Percentiles rank a stretch among this genome's conserved stretches.
Evolutionary conservation across 768 basidiomycete genomes (phyloP).

Genomic region (Mycena galericulata): DNA sequence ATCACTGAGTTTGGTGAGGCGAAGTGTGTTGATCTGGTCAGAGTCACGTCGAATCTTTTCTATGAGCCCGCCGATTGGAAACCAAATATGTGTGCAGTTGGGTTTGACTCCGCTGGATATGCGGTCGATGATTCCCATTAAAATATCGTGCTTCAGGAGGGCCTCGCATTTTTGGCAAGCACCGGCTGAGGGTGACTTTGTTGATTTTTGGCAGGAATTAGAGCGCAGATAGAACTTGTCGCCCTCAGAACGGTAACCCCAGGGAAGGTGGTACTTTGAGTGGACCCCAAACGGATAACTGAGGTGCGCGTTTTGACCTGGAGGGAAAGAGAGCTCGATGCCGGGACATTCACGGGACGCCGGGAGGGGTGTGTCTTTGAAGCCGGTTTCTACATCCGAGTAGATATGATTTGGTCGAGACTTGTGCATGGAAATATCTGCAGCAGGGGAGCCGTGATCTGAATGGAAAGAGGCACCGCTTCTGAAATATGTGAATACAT

Average conservation of each 20-base stretch:
- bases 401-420: too few relatives aligned
- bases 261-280: constrained; percentile 18
- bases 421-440: too few relatives aligned
- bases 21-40: constrained; percentile 11
- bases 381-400: too few relatives aligned
- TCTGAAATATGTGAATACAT: too few relatives aligned
- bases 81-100: constrained; percentile 13
- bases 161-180: constrained; percentile 12
- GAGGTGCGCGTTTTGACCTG: constrained; percentile 10
- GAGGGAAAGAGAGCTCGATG: neutral
- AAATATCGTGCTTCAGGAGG: constrained; percentile 1
- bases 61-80: constrained; percentile 26
- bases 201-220: neutral
- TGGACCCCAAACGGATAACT: constrained; percentile 41
- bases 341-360: neutral
- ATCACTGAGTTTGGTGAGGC: constrained; percentile 23
- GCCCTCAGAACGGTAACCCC: constrained; percentile 28
- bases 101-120: constrained; percentile 23
- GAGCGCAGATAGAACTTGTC: neutral
- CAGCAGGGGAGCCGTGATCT: too few relatives aligned
- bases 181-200: too few relatives aligned
- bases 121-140: constrained; percentile 21
- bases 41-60: neutral
- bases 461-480: too few relatives aligned
- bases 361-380: neutral